These are phyloP conservation scores for Trametes pubescens DNA, from an alignment of 1,284 basidiomycete species.

Conservation along the genomic window DNA sequence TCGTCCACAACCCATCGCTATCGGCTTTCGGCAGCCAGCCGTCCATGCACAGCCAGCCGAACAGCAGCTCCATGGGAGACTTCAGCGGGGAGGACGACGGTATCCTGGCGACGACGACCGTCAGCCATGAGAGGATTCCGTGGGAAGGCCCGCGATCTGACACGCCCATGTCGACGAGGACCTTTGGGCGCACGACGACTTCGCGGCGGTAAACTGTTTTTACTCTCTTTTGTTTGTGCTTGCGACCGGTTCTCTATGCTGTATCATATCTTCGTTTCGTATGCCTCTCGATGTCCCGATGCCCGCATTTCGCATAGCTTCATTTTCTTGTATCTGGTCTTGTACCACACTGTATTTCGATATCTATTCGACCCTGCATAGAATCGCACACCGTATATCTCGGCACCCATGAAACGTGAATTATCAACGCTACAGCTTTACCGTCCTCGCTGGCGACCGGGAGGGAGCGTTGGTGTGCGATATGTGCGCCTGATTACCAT, in stretches of 20 bases:
- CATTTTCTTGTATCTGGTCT: background rate
- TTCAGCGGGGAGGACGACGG: slow-evolving; percentile 8
- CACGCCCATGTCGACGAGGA: slow-evolving; percentile 28
- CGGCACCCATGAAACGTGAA: too few species aligned
- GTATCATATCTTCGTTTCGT: background rate
- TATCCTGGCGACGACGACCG: slow-evolving; percentile 1
- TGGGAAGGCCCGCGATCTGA: slow-evolving; percentile 20
- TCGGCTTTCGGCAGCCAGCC: slow-evolving; percentile 32
- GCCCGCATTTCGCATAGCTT: background rate
- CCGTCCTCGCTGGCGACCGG: too few species aligned
- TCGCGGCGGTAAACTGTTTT: slow-evolving; percentile 2
- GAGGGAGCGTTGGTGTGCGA: too few species aligned
- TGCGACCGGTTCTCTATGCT: background rate
- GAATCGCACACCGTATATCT: background rate
- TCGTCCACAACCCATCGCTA: slow-evolving; percentile 33
- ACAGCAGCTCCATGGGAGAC: slow-evolving; percentile 14
- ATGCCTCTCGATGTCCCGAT: background rate
- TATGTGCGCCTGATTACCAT: background rate
- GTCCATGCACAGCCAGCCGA: slow-evolving; percentile 15
- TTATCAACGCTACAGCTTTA: too few species aligned
- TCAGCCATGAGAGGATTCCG: slow-evolving; percentile 9
- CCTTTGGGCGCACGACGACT: slow-evolving; percentile 21
- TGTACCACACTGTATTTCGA: background rate
- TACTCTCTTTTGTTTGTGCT: background rate
- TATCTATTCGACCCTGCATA: background rate